Base-by-base conservation (phyloP, 2,329 filamentous ascomycete genomes). In the Talaromyces islandicus region DNA sequence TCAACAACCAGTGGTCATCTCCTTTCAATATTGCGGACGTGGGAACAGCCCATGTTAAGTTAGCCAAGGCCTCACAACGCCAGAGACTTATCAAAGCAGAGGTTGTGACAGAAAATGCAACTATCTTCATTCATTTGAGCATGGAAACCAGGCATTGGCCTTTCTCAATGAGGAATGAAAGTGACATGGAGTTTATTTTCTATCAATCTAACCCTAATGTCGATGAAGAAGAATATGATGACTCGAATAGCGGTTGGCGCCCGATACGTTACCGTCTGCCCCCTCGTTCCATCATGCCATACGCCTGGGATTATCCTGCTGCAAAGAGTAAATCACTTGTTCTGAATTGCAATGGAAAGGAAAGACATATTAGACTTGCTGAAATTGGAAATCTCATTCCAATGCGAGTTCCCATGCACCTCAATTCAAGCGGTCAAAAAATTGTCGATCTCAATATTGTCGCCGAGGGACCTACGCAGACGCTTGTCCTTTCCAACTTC, bases 151-250 rank as follows among this genome's bases (percentile, higher is more conserved):
- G 94, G 74, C 91, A 96, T 71, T 99, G 94, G 94, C 94, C 94
- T 0, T 99, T 94, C 77, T 97, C 92, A 0, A 97, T 99, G 88
- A 89, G 94, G 65, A 99, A 99, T 70, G 94, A 97, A 77, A 97
- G 93, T 69, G 93, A 97, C 69, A 89, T 89, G 25, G 94, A 97
- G 71, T 97, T 97, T 74, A 88, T 93, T 54, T 99, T 99, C 78
- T 96, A 89, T 80, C 94, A 99, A 74, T 90, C 91, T 67, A 88
- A 97, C 68, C 94, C 94, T 4, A 96, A 93, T 67, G 79, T 96
- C 10, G 92, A 96, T 62, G 92, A 97, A 63, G 92, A 97, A 62
- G 92, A 93, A 59, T 61, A 61, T 21, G 82, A 83, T 5, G 90
- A 97, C 69, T 81, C 76, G 58, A 79, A 87, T 60, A 92, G 90